Evolutionary conservation across 371 early-diverging fungal genomes (phyloP), one percentile per base, ranked within the genome.

Genomic region (Scutellospora calospora): DNA sequence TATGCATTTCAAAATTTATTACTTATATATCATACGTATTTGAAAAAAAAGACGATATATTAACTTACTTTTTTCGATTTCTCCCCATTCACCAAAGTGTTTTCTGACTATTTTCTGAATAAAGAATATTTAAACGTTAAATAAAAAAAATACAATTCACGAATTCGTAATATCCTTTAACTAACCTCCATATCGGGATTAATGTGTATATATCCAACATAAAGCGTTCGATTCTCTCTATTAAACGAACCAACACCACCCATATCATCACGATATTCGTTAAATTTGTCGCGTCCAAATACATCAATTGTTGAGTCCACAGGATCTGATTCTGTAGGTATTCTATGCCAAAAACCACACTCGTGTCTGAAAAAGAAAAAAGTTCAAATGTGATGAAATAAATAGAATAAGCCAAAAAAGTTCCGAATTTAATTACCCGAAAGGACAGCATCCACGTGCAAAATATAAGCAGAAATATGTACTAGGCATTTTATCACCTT

Each of bases 231-330:
- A 77, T 92, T 93, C 52, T 91, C 91, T 60, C 91, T 87, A 55
- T 91, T 92, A 86, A 97, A 95, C 20, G 94, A 92, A 38, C 97
- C 97, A 9, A 95, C 93, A 76, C 96, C 97, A 74, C 95, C 95
- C 91, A 93, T 95, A 84, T 96, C 97, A 45, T 96, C 93, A 55
- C 95, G 89, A 71, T 94, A 94, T 63, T 94, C 92, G 29, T 93
- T 90, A 81, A 88, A 91, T 77, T 91, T 89, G 68, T 95, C 95
- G 54, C 97, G 87, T 62, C 97, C 97, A 90, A 96, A 96, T 49
- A 92, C 90, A 83, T 96, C 97, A 45, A 89, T 88, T 0, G 93
- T 91, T 6, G 91, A 86, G 68, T 94, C 94, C 14, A 88, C 86
- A 20, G 85, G 84, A 78, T 95, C 95, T n/a, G 87, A 86, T 5